phyloP scores from a whole-genome alignment of 805 yeast genomes.

The Lipomyces anomalus region DNA sequence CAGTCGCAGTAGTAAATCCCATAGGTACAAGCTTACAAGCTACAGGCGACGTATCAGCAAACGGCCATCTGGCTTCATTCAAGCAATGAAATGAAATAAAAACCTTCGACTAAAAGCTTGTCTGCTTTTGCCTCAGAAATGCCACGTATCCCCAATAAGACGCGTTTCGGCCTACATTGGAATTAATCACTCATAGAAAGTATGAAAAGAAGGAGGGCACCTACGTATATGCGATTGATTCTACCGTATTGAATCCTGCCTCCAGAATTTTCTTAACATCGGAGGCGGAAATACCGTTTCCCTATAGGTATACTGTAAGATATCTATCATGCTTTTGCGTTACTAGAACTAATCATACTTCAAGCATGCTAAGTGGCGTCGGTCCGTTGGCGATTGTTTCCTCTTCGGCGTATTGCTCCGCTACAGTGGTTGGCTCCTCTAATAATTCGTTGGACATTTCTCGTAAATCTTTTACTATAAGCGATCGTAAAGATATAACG shows the following conservation, averaged over 20 bases:
- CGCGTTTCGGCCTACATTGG: slow-evolving; percentile 56
- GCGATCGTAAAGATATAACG: too few relatives aligned
- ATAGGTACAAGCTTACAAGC: slow-evolving; percentile 85
- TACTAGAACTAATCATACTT: slow-evolving; percentile 5
- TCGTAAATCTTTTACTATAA: too few relatives aligned
- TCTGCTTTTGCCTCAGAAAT: slow-evolving; percentile 95
- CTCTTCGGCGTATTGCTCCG: slow-evolving; percentile 9
- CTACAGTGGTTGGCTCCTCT: too few relatives aligned
- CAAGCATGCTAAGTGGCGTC: slow-evolving; percentile 22
- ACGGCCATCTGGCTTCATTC: background rate
- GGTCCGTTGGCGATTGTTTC: slow-evolving; percentile 20
- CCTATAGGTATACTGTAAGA: too few relatives aligned
- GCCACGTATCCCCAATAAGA: slow-evolving; percentile 73
- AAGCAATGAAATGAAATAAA: background rate
- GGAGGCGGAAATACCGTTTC: slow-evolving; percentile 76
- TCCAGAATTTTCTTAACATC: slow-evolving; percentile 78
- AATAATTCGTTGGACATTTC: too few relatives aligned
- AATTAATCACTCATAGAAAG: background rate
- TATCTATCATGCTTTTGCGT: background rate
- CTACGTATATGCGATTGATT: slow-evolving; percentile 80
- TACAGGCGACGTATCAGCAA: background rate
- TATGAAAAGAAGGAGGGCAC: slow-evolving; percentile 16
- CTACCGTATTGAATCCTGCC: slow-evolving; percentile 83
- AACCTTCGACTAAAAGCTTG: slow-evolving; percentile 59
- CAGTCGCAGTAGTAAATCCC: slow-evolving; percentile 97